Evolutionary conservation across 2,329 filamentous ascomycete genomes (phyloP), one percentile per base, ranked within the genome.

Genomic region (Ampelomyces quisqualis): DNA sequence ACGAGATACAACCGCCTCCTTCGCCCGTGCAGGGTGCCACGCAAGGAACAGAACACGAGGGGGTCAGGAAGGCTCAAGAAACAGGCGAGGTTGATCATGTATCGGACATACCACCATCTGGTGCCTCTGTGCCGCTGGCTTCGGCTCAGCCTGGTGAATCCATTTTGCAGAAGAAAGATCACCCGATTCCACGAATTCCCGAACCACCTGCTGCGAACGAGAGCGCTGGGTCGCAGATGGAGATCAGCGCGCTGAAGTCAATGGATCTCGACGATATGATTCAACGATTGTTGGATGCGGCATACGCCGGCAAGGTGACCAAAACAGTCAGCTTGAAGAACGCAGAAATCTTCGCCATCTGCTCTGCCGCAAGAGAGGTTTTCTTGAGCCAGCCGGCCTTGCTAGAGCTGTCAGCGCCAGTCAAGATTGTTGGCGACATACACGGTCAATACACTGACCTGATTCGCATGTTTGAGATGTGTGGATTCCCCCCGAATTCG

Each of bases 391-490:
- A 98, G 64, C 93, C 93, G 3, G 90, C 93, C 1, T 76, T 98
- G 17, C 73, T 98, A 41, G 93, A 98, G 70, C 79, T 98, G 31
- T 86, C 91, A 49, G 88, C 93, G 4, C 91, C 93, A 0, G 93
- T 98, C 62, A 98, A 98, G 74, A 94, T 98, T 60, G 93, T 97
- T 19, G 91, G 91, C 35, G 91, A 97, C 65, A 89, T 97, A 10
- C 91, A 97, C 66, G 91, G 91, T 35, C 91, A 97, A 70, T 97
- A 95, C 68, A 95, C 90, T 8, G 91, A 97, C 69, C 74, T 97
- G 36, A 94, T 97, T 60, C 84, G 91, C 50, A 88, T 97, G 80
- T 97, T 97, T 62, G 91, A 97, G 69, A 96, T 96, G 90, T 96
- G 91, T 65, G 91, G 91, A 4, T 97, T 96, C 62, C 91, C 91